Base-by-base conservation (phyloP, 768 basidiomycete genomes). In the Russula foetens region DNA sequence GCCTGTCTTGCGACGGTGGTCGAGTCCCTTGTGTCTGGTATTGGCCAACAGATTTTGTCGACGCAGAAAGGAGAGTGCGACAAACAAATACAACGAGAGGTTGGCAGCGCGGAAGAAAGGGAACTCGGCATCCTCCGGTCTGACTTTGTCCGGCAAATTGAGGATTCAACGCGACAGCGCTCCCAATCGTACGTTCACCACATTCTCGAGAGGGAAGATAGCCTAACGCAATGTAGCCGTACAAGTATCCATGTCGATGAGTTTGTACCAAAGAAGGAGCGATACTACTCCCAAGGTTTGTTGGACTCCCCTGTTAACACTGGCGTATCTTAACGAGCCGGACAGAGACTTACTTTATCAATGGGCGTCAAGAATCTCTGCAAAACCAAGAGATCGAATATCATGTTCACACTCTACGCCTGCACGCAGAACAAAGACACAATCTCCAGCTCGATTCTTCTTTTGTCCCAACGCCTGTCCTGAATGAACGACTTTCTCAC, bases 351-450 rank as follows among this genome's bases (percentile, higher is more conserved):
- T 66, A 66, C 26, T 53, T 24, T 17, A 41, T 66, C 24, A 39
- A 26, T 15, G 63, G 63, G 2, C 49, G 38, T 14, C 48, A 50
- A 29, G 59, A 64, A 35, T 29, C 45, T 2, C 28, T 47, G 3
- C 63, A 55, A 35, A 53, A 51, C n/a, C 63, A 64, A 39, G 52
- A 56, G n/a, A 33, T 61, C 31, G 58, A 60, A 53, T 61, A 53
- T 17, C 28, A 44, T 1, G 24, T 66, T 6, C 55, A 61, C 7
- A 43, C 24, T 2, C 44, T 66, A 15, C 47, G 53, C 17, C 24
- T 64, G 4, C 57, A 33, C 8, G 23, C 63, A 5, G 63, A 64
- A 0, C 43, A 66, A 24, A 49, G 17, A 31, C 59, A 66, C 48
- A 49, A 50, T 12, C 15, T 64, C 38, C 65, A 61, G 26, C 59